phyloP scores from a whole-genome alignment of 2,329 filamentous ascomycete genomes.

The Fusarium verrucosum region DNA sequence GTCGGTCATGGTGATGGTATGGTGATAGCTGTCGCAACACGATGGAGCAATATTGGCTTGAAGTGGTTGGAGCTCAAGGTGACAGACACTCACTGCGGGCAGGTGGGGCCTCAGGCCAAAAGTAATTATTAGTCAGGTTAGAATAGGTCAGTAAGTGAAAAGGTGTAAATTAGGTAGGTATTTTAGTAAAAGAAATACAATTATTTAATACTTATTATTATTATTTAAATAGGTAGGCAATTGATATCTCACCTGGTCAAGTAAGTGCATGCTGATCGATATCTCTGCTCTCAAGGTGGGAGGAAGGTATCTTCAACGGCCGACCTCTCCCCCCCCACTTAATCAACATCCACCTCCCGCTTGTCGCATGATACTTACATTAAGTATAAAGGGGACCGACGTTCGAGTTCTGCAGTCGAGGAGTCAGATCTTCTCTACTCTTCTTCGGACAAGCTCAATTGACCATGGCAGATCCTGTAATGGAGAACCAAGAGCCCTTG shows the following conservation, averaged over 20 bases:
- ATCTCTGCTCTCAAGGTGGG: no score
- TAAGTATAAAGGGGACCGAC: constrained; percentile 31
- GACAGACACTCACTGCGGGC: no score
- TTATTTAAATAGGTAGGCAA: no score
- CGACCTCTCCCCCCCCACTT: constrained; percentile 16
- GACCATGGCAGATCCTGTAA: constrained; percentile 4
- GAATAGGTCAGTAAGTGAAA: no score
- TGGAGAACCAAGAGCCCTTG: constrained; percentile 34
- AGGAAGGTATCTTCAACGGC: no score
- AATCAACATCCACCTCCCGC: constrained; percentile 14
- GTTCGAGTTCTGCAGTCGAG: background rate
- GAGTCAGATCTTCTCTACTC: background rate
- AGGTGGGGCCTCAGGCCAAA: no score
- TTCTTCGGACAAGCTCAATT: background rate
- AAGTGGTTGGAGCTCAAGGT: constrained; percentile 19
- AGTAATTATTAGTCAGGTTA: no score
- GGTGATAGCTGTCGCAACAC: constrained; percentile 15
- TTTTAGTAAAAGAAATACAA: no score
- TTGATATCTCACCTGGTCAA: no score
- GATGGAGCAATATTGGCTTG: constrained; percentile 8
- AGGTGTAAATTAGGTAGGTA: no score
- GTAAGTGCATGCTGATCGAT: no score
- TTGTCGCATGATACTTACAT: constrained; percentile 32
- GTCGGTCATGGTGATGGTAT: constrained; percentile 37
- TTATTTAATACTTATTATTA: no score